Evolutionary conservation across 805 yeast genomes (phyloP), one percentile per base, ranked within the genome.

Genomic region (Starmerella floris): DNA sequence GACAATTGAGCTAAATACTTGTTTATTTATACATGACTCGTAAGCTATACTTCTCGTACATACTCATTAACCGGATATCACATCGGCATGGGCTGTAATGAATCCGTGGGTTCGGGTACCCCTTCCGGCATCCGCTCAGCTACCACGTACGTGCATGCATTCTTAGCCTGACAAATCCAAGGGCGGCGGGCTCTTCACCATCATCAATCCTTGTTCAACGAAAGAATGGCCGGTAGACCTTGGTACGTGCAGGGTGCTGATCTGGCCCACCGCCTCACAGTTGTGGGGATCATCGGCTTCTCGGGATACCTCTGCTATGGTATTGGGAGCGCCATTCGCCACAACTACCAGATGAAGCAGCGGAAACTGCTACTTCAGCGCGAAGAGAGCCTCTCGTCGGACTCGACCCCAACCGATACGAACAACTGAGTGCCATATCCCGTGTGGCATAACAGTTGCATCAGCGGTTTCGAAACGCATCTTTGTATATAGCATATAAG

Each of bases 161-260:
- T n/a, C n/a, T n/a, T n/a, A n/a, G n/a, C n/a, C n/a, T n/a, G n/a
- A n/a, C n/a, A n/a, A n/a, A n/a, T n/a, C n/a, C n/a, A n/a, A n/a
- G n/a, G n/a, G n/a, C n/a, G n/a, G n/a, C n/a, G n/a, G n/a, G n/a
- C n/a, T n/a, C n/a, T n/a, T n/a, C n/a, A n/a, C n/a, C n/a, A n/a
- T n/a, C n/a, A n/a, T n/a, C n/a, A n/a, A n/a, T n/a, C n/a, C n/a
- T n/a, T n/a, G n/a, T n/a, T n/a, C n/a, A n/a, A n/a, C n/a, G n/a
- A n/a, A n/a, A n/a, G n/a, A n/a, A n/a, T n/a, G 11, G 53, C n/a
- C 32, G 26, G 59, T 30, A 54, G 67, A 57, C 82, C 87, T 37
- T 80, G 88, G 88, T 79, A 79, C 59, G 75, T 79, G 2, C 77
- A 74, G 59, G 75, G 72, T 3, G 73, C 83, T 2, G 88, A 80